Conservation (phyloP, 192 early-diverging fungal genomes). For the Jimgerdemannia flammicorona region DNA sequence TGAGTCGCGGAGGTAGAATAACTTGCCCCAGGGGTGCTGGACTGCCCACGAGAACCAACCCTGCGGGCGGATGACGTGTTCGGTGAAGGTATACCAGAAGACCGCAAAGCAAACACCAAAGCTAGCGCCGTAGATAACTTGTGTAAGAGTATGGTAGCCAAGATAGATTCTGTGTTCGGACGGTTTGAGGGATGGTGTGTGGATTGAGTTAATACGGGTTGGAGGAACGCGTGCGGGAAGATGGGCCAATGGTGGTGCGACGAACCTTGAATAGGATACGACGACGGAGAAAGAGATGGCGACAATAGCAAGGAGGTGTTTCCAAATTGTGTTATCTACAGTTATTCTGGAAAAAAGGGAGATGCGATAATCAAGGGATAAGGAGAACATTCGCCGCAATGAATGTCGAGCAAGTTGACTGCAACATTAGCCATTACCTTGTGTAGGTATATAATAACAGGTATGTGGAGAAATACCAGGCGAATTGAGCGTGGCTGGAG, state of each 20-base stretch:
- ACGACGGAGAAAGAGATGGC: conserved; percentile 16
- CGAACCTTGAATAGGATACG: conserved; percentile 22
- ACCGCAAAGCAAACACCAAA: conserved; percentile 54
- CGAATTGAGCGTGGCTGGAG: conserved; percentile 77
- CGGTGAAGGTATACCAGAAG: conserved; percentile 47
- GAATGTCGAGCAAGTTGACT: background rate
- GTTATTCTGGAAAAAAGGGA: background rate
- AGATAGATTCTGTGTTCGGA: conserved; percentile 56
- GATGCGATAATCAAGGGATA: no score
- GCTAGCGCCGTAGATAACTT: conserved; percentile 63
- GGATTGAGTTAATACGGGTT: background rate
- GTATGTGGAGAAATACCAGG: conserved; percentile 69
- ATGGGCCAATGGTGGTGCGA: background rate
- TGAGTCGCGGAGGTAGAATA: conserved; percentile 47
- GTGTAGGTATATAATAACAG: conserved; percentile 44
- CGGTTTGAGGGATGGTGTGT: background rate
- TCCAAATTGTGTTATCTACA: conserved; percentile 18
- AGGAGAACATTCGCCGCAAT: background rate
- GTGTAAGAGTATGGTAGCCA: conserved; percentile 66
- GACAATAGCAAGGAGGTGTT: conserved; percentile 8
- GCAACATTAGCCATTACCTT: conserved; percentile 25
- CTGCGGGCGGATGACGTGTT: conserved; percentile 29
- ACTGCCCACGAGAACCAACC: conserved; percentile 42
- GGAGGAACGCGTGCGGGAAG: background rate
- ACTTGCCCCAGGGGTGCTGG: conserved; percentile 26